Percentiles rank a stretch among this genome's conserved stretches.
Conservation (phyloP, 371 early-diverging fungal species). For the Fennellomyces sp. region DNA sequence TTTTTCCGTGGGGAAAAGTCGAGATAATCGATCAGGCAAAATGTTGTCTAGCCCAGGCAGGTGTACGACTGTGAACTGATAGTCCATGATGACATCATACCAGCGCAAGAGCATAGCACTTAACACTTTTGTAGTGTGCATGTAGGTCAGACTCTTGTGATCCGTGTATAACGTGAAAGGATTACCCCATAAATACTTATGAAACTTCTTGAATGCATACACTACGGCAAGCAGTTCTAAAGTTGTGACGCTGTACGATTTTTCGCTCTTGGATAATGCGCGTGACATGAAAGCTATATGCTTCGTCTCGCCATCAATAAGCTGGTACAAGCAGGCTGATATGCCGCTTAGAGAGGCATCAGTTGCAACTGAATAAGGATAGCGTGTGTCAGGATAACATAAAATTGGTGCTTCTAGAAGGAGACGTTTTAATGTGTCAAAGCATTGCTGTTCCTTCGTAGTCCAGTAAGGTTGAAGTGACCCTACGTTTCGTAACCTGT, state of each 20-base stretch:
- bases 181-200: slow-evolving; percentile 29
- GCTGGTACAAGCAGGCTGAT: too few species aligned
- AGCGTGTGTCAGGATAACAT: slow-evolving; percentile 31
- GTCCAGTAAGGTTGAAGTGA: neutral
- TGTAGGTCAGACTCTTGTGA: too few species aligned
- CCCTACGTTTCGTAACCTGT: neutral
- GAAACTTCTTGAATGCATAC: slow-evolving; percentile 28
- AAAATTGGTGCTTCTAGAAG: slow-evolving; percentile 3
- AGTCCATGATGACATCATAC: slow-evolving; percentile 12
- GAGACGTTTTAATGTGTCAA: slow-evolving; percentile 9
- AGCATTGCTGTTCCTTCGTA: slow-evolving; percentile 1
- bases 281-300: too few species aligned
- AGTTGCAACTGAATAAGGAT: too few species aligned
- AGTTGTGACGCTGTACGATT: too few species aligned
- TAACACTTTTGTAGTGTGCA: too few species aligned
- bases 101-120: too few species aligned
- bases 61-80: slow-evolving; percentile 12
- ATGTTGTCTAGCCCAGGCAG: slow-evolving; percentile 14
- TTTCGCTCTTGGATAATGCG: too few species aligned
- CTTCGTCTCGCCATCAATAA: too few species aligned
- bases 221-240: slow-evolving; percentile 18
- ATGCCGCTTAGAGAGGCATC: too few species aligned
- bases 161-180: too few species aligned
- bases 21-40: slow-evolving; percentile 12
- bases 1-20: too few species aligned